A percentile compares a stretch with the other conserved stretches of the same genome.
phyloP scores from a whole-genome alignment of 257 asterid genomes.

The Capsicum pubescens region DNA sequence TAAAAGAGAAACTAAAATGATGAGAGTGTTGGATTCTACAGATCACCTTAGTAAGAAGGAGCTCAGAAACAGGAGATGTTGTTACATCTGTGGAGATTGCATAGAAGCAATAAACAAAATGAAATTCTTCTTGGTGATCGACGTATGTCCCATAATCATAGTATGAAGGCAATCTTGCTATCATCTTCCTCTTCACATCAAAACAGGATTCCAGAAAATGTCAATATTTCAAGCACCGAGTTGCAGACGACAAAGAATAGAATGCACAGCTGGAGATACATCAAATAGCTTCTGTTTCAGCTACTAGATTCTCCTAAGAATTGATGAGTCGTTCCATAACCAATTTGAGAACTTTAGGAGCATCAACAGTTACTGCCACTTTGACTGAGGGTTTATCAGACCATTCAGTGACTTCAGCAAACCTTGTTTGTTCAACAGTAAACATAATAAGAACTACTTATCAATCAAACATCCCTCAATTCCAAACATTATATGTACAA shows the following conservation, averaged over 20 bases:
- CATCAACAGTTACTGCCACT: conserved; percentile 95
- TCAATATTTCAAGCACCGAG: background rate
- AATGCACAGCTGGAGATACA: background rate
- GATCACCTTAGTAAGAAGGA: background rate
- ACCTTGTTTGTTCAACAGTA: conserved; percentile 47
- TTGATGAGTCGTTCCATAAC: conserved; percentile 85
- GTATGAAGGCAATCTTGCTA: background rate
- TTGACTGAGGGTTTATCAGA: conserved; percentile 78
- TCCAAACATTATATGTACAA: background rate
- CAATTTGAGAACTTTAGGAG: conserved; percentile 70
- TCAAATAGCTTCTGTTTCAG: conserved; percentile 15
- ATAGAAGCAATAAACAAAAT: background rate
- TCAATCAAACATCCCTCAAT: conserved; percentile 16
- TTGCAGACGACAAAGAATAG: background rate
- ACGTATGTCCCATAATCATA: background rate
- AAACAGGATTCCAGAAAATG: background rate
- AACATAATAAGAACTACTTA: background rate
- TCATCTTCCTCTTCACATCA: background rate
- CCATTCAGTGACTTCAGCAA: conserved; percentile 86
- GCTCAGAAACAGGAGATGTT: background rate
- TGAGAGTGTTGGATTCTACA: background rate
- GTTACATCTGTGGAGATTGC: conserved; percentile 10
- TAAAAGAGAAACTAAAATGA: conserved; percentile 4
- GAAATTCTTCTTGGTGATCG: conserved; percentile 25
- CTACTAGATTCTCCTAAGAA: conserved; percentile 42